Conservation (phyloP, 441 rosid genomes). For the Metrosideros polymorpha region DNA sequence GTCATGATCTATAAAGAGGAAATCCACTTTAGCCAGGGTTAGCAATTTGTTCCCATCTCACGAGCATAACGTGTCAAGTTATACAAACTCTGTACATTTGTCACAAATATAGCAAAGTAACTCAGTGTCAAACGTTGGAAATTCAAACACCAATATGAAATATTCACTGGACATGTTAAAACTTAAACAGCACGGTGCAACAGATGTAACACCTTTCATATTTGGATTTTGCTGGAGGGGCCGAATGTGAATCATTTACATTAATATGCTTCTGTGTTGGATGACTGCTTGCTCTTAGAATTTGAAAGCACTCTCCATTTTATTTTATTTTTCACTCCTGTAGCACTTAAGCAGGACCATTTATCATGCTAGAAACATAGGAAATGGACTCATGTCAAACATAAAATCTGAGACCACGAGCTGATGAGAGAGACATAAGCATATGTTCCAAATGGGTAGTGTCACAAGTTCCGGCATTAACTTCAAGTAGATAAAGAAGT, state of each 20-base stretch:
- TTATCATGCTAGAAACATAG: background rate
- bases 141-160: background rate
- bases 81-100: background rate
- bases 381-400: background rate
- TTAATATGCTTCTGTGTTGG: background rate
- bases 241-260: background rate
- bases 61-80: background rate
- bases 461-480: background rate
- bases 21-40: background rate
- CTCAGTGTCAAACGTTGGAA: background rate
- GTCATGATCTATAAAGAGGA: background rate
- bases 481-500: background rate
- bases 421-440: background rate
- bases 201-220: background rate
- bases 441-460: background rate
- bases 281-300: background rate
- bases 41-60: background rate
- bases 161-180: background rate
- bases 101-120: background rate
- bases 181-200: background rate
- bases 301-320: background rate
- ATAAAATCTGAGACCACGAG: background rate
- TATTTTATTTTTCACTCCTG: background rate
- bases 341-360: background rate
- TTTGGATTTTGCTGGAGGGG: background rate